Conservation (phyloP, 176 grass and related monocot genomes). For the Rhynchospora tenuis region DNA sequence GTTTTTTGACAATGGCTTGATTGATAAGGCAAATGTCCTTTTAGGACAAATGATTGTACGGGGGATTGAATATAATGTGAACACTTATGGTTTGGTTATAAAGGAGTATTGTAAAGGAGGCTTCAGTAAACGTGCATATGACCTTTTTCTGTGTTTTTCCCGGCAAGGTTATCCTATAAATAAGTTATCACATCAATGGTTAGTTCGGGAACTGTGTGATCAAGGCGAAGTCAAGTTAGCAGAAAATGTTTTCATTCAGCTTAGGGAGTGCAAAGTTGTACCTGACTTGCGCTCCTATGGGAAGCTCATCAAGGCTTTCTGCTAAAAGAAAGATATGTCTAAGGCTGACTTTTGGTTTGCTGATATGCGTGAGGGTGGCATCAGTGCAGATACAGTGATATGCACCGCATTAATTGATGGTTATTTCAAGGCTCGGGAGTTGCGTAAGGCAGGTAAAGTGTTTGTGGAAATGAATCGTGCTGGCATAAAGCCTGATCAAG, state of each 20-base stretch:
- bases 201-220: slow-evolving; percentile 34
- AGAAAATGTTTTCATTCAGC: slow-evolving; percentile 23
- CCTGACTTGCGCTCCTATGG: slow-evolving; percentile 28
- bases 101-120: slow-evolving; percentile 31
- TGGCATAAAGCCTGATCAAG: slow-evolving; percentile 63
- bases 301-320: slow-evolving; percentile 27
- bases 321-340: slow-evolving; percentile 21
- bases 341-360: slow-evolving; percentile 35
- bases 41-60: slow-evolving; percentile 56
- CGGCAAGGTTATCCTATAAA: slow-evolving; percentile 29
- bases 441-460: slow-evolving; percentile 47
- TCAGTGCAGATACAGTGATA: slow-evolving; percentile 28
- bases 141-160: slow-evolving; percentile 21
- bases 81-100: slow-evolving; percentile 44
- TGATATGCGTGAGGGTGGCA: slow-evolving; percentile 21
- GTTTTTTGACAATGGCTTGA: slow-evolving; percentile 47
- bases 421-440: slow-evolving; percentile 43
- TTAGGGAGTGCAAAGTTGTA: slow-evolving; percentile 22
- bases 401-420: slow-evolving; percentile 68
- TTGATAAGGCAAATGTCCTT: slow-evolving; percentile 57
- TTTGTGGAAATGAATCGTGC: slow-evolving; percentile 51
- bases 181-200: slow-evolving; percentile 12
- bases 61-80: slow-evolving; percentile 58
- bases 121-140: too few species aligned
- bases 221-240: slow-evolving; percentile 30